Conservation (phyloP, 306 rosid species). For the Inga laurina region DNA sequence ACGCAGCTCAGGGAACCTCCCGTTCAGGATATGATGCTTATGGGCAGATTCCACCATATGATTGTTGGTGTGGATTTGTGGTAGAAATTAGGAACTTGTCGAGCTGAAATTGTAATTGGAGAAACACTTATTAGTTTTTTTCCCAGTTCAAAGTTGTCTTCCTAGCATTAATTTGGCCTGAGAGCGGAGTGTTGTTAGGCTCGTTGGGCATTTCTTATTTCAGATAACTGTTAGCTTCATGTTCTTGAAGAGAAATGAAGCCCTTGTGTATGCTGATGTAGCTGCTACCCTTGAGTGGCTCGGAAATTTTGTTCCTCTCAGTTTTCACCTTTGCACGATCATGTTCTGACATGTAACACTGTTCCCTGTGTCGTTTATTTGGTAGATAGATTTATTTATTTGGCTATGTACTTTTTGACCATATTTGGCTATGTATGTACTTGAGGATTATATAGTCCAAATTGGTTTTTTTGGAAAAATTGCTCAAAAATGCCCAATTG, state of each 20-base stretch:
- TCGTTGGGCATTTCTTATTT: slow-evolving; percentile 30
- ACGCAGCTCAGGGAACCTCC: slow-evolving; percentile 58
- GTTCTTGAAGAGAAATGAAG: slow-evolving; percentile 13
- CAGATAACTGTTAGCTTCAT: slow-evolving; percentile 7
- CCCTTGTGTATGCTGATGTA: slow-evolving; percentile 35
- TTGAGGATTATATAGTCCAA: too few species aligned
- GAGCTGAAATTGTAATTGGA: slow-evolving; percentile 33
- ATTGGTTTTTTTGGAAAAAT: too few species aligned
- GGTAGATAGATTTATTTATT: background rate
- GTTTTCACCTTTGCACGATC: background rate
- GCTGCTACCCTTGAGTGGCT: slow-evolving; percentile 26
- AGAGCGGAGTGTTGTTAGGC: slow-evolving; percentile 26
- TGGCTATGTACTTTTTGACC: too few species aligned
- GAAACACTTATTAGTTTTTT: slow-evolving; percentile 29
- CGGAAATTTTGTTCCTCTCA: slow-evolving; percentile 38
- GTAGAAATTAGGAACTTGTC: slow-evolving; percentile 31
- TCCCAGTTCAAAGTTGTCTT: slow-evolving; percentile 25
- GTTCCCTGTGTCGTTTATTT: background rate
- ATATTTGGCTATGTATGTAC: too few species aligned
- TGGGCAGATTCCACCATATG: background rate
- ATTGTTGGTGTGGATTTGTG: slow-evolving; percentile 16
- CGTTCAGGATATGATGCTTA: slow-evolving; percentile 72
- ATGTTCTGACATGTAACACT: background rate
- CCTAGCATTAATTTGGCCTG: slow-evolving; percentile 10
- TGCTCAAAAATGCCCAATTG: too few species aligned